Base-by-base conservation (phyloP, 768 basidiomycete species). In the Pleurotus pulmonarius region DNA sequence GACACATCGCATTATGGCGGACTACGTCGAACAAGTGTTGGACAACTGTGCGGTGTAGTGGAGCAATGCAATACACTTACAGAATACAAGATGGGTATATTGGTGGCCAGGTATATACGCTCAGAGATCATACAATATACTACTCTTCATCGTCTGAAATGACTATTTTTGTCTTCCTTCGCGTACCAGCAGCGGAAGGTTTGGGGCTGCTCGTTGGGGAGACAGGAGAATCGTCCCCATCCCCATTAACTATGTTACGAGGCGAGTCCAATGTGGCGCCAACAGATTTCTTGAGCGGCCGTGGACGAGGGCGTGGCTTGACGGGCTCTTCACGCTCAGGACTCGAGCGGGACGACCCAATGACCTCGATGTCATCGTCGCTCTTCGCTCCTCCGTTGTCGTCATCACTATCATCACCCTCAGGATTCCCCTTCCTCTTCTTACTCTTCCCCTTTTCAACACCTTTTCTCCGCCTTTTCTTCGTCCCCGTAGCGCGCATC, bases 401-500 rank as follows among this genome's bases (percentile, higher is more conserved):
- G 34, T 38, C 56, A 39, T 53, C 59, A 24, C 46, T 44, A 52
- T 56, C 63, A 20, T 56, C 64, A 45, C 55, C 63, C 18, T 53
- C 68, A 25, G 44, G 66, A 41, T 47, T 39, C 12, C n/a, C 53
- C 51, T 45, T 56, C 60, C 45, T 68, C 67, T 51, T 68, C 63
- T 71, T 72, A 60, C 69, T 66, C 53, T 70, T 67, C 62, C 75
- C 76, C 60, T 67, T 60, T 48, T 56, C 60, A 43, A 64, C 68
- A 56, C 67, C 68, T 63, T 77, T 77, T 70, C 74, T 70, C 48
- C 76, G 68, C 51, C 77, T 66, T 66, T 81, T 73, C 63, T 77
- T 76, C 61, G 81, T 78, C 45, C 79, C 77, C 25, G 76, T 70
- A 46, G 77, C 55, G 72, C 79, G 69, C 90, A 85, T 81, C 11